Evolutionary conservation across 2,329 filamentous ascomycete species (phyloP), one percentile per base, ranked within the genome.

Genomic region (Colletotrichum theobromicola): DNA sequence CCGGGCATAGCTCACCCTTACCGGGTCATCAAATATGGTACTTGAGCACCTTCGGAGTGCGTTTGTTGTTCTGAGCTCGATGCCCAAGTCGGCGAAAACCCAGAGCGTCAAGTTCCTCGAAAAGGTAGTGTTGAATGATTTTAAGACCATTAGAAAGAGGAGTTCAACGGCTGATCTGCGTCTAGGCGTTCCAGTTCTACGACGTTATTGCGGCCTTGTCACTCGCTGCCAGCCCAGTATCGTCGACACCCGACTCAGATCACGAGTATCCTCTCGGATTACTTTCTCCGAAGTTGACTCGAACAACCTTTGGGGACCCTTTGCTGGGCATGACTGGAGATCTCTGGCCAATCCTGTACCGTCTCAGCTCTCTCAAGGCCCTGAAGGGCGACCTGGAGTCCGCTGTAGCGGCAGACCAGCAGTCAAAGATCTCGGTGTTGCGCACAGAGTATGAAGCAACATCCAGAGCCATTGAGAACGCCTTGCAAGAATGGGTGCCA

Each of bases 121-220:
- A 80, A 85, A 90, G 18, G 90, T 91, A 82, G 76, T 71, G 3
- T 21, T 10, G 21, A 13, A 18, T 3, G 15, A 7, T 18, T n/a
- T n/a, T 6, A 24, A 12, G 16, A 5, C 53, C 28, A 18, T n/a
- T n/a, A n/a, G n/a, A n/a, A n/a, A n/a, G n/a, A n/a, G n/a, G 1
- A 28, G 10, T 18, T 57, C 16, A 5, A n/a, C 4, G 12, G 21
- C 18, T 21, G 13, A 21, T 32, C 3, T 2, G 2, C 9, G 13
- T 26, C 57, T 70, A 92, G 90, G 90, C 90, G 2, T 92, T 92
- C 76, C 87, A 89, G 8, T 92, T 92, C 77, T 92, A 92, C 81
- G 90, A 92, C 79, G 90, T 92, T 26, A 92, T 92, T 70, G 88
- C 90, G 5, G 90, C 91, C 3, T 82, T 93, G 30, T 92, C 90